phyloP scores from a whole-genome alignment of 164 flowering plant species.

The Vitis cinerea region DNA sequence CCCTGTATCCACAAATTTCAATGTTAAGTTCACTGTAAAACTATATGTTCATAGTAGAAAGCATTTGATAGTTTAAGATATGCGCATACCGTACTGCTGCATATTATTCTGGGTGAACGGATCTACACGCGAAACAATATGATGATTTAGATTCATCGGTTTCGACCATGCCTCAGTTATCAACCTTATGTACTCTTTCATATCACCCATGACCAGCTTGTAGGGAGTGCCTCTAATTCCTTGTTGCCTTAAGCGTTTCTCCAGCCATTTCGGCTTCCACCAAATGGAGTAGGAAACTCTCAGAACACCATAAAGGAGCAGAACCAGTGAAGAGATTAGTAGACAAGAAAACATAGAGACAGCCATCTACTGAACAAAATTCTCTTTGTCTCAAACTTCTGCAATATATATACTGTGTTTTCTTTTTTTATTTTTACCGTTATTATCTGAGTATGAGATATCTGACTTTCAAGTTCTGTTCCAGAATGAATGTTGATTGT shows the following conservation, averaged over 20 bases:
- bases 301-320: slow-evolving; percentile 1
- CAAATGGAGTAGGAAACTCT: slow-evolving; percentile 20
- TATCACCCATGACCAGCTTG: slow-evolving; percentile 32
- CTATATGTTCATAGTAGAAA: too few species aligned
- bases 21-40: too few species aligned
- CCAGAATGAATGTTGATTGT: too few species aligned
- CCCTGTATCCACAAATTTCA: too few species aligned
- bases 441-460: too few species aligned
- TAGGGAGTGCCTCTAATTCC: slow-evolving; percentile 38
- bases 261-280: slow-evolving; percentile 39
- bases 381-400: too few species aligned
- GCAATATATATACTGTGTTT: too few species aligned
- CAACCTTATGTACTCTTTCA: slow-evolving; percentile 20
- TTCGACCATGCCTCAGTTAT: slow-evolving; percentile 29
- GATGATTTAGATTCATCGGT: slow-evolving; percentile 33
- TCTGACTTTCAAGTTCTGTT: too few species aligned
- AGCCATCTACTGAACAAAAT: too few species aligned
- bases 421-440: too few species aligned
- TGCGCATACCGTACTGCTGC: slow-evolving; percentile 29
- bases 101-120: slow-evolving; percentile 18
- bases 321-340: neutral
- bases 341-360: too few species aligned
- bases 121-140: slow-evolving; percentile 30
- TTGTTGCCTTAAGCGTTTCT: slow-evolving; percentile 29
- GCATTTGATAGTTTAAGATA: too few species aligned